Evolutionary conservation across 768 basidiomycete species (phyloP).

Genomic region (Auricularia sp.): DNA sequence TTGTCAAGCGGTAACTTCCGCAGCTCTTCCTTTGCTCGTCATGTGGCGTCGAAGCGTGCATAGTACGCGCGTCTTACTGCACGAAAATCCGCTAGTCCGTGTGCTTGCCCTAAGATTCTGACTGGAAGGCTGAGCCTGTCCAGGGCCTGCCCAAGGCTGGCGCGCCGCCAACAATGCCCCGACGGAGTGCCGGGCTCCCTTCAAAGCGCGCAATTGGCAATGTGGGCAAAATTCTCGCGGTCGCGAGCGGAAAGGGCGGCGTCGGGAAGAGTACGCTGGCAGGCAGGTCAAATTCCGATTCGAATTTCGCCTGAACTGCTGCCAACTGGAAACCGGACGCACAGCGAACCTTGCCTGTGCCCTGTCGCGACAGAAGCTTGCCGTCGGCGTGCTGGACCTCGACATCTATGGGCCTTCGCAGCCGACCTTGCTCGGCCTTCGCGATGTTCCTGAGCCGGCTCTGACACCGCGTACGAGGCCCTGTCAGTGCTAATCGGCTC

Average conservation of each 20-base stretch:
- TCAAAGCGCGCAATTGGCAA: conserved; percentile 35
- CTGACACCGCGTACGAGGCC: conserved; percentile 35
- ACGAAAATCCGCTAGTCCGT: conserved; percentile 11
- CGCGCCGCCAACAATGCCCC: conserved; percentile 31
- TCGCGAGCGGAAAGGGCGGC: conserved; percentile 91
- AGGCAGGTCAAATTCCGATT: conserved; percentile 38
- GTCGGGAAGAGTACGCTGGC: conserved; percentile 94
- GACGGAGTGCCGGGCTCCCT: conserved; percentile 23
- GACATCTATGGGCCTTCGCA: conserved; percentile 95
- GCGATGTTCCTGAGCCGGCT: conserved; percentile 63
- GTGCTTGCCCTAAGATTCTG: neutral
- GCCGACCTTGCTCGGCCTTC: conserved; percentile 87
- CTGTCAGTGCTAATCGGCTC: neutral
- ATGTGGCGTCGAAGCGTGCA: conserved; percentile 6
- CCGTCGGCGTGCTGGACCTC: conserved; percentile 84
- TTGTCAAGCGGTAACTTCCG: neutral
- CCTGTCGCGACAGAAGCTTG: conserved; percentile 37
- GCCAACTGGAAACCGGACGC: conserved; percentile 1
- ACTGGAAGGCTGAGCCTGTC: neutral
- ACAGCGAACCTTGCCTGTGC: conserved; percentile 76
- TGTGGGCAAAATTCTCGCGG: conserved; percentile 71
- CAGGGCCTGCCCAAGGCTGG: conserved; percentile 31
- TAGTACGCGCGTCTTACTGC: conserved; percentile 2
- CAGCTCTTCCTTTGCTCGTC: neutral
- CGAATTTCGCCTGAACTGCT: conserved; percentile 13